Conservation (phyloP, 306 rosid species). For the Erythrophleum fordii region DNA sequence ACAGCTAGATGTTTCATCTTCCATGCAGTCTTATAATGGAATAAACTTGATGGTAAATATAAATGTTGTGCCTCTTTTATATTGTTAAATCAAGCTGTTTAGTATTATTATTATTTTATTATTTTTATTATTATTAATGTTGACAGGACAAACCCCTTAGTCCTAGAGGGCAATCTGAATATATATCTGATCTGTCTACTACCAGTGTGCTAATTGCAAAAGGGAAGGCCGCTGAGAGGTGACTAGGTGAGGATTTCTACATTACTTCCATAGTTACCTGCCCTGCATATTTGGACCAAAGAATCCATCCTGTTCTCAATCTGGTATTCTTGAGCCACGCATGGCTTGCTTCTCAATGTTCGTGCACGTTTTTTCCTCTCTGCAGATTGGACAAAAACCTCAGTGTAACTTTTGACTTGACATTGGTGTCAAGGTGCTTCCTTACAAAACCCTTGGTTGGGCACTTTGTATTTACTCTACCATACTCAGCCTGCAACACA, state of each 20-base stretch:
- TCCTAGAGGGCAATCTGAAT: slow-evolving; percentile 57
- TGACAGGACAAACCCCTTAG: slow-evolving; percentile 64
- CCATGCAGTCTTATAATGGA: slow-evolving; percentile 43
- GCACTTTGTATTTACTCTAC: slow-evolving; percentile 36
- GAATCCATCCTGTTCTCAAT: slow-evolving; percentile 16
- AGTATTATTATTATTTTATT: slow-evolving; percentile 7
- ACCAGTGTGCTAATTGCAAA: slow-evolving; percentile 37
- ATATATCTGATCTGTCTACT: slow-evolving; percentile 50
- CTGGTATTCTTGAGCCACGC: slow-evolving; percentile 34
- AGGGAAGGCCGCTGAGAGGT: slow-evolving; percentile 60
- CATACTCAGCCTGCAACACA: slow-evolving; percentile 25
- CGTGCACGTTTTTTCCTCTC: slow-evolving; percentile 47
- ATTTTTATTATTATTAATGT: slow-evolving; percentile 12
- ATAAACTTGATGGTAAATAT: slow-evolving; percentile 50
- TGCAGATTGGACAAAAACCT: slow-evolving; percentile 46
- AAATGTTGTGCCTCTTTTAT: slow-evolving; percentile 6
- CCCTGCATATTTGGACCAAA: slow-evolving; percentile 36
- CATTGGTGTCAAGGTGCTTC: slow-evolving; percentile 44
- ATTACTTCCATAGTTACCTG: slow-evolving; percentile 1
- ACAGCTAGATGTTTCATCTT: slow-evolving; percentile 53
- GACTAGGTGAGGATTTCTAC: slow-evolving; percentile 40
- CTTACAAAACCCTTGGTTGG: slow-evolving; percentile 52
- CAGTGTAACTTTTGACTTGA: slow-evolving; percentile 42
- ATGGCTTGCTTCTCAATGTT: slow-evolving; percentile 35
- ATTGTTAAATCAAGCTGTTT: slow-evolving; percentile 24